Base-by-base conservation (phyloP, 1,284 basidiomycete species). In the Baeospora myosura region DNA sequence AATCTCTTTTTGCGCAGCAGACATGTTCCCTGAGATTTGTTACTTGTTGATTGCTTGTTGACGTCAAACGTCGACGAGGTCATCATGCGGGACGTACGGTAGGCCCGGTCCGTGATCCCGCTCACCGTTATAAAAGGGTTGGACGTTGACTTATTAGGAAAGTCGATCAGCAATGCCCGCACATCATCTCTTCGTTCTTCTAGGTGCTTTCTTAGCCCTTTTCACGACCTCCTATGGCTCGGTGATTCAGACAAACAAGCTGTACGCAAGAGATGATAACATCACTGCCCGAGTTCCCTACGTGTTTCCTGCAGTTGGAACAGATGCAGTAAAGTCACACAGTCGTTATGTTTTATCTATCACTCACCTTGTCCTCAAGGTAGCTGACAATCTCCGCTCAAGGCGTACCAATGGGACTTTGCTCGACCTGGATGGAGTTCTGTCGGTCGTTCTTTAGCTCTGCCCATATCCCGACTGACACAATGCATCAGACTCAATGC, bases 201-300 rank as follows among this genome's bases (percentile, higher is more conserved):
- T 28, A 28, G n/a, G 8, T 14, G n/a, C 26, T 28, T 28, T 28
- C 8, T 28, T 28, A 8, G 26, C 26, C 14, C 26, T 28, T 28
- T 8, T 28, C 26, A 28, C 8, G 8, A 28, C 26, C 14, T 8
- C 14, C 26, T 28, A 8, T 28, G 26, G 26, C 14, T n/a, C n/a
- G n/a, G n/a, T n/a, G n/a, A n/a, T n/a, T n/a, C n/a, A n/a, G n/a
- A 29, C 26, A 29, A 8, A 8, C n/a, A n/a, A 29, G 8, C 26
- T 29, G 8, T 8, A 8, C 26, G n/a, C 8, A 29, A 8, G 32
- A 23, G 36, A 23, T 25, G 23, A 25, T 25, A 22, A 38, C 22
- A n/a, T 60, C 17, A 59, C 62, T 42, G 61, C 62, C 18, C 57
- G 62, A 8, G 56, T 64, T 30, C 61, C 61, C 5, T 64, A 64